Evolutionary conservation across 331 rosid species (phyloP), one percentile per base, ranked within the genome.

Genomic region (Telfairia occidentalis): DNA sequence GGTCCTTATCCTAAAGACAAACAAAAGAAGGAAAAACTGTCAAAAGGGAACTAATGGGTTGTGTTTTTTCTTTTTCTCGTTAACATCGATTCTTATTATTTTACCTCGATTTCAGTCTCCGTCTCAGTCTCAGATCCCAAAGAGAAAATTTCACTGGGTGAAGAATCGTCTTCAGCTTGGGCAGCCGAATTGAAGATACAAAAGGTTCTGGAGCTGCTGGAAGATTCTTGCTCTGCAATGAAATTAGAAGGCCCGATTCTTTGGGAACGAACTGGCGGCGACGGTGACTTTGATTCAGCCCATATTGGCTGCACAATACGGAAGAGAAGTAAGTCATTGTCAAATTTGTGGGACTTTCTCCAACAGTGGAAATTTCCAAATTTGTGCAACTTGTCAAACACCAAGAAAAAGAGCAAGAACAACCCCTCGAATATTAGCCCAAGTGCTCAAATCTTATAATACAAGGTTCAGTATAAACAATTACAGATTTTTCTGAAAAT

Each of bases 271-370:
- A 59, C 75, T 7, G 80, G 72, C 55, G 79, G 16, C 23, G 57
- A 9, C 64, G 64, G 63, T 2, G 71, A 76, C 40, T 78, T 82
- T 69, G 86, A 65, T 53, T 89, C 86, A 19, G 88, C 80, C 97
- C 98, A 94, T 19, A 87, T 85, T 77, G 98, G 96, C 98, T 91
- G 90, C 88, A 66, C 38, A 38, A 73, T 64, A 55, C 49, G 65
- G 5, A 35, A 24, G 12, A 70, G 69, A 81, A 73, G 9, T 4
- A n/a, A 60, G 65, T 34, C 53, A 45, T 9, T 24, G n/a, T 37
- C 45, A 48, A 5, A 38, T 40, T 26, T 66, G 35, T 13, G 4
- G 55, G 52, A 7, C 7, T 16, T 18, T 61, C 13, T 7, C 15
- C 34, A 58, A 73, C 55, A 23, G 40, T 77, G 80, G 65, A 57